A percentile compares a stretch with the other conserved stretches of the same genome.
phyloP scores from a whole-genome alignment of 2,329 filamentous ascomycete genomes.

The Fusarium goolgardi region DNA sequence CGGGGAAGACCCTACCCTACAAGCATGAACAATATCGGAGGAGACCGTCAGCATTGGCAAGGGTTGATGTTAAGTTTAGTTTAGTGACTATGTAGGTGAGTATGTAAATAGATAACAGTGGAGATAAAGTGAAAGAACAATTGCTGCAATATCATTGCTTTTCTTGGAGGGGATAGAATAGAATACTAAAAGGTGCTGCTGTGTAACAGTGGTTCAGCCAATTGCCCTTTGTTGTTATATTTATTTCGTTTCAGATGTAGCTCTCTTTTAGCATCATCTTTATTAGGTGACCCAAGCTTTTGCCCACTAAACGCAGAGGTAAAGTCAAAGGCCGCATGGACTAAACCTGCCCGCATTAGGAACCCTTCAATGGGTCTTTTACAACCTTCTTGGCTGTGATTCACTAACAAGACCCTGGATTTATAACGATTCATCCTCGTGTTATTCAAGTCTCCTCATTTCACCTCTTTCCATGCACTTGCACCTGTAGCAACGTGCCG shows the following conservation, averaged over 20 bases:
- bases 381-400: conserved; percentile 8
- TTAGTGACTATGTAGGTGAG: not conserved
- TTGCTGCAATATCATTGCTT: not conserved
- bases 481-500: conserved; percentile 14
- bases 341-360: conserved; percentile 1
- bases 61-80: conserved; percentile 2
- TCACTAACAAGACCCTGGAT: conserved; percentile 12
- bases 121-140: not conserved
- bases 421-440: not conserved
- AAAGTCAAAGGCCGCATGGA: not conserved
- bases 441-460: conserved; percentile 5
- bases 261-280: conserved; percentile 23
- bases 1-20: conserved; percentile 27
- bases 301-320: not conserved
- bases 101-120: conserved; percentile 15
- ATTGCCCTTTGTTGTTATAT: conserved; percentile 2
- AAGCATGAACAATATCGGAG: conserved; percentile 29
- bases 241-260: not conserved
- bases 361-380: not conserved
- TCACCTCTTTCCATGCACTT: conserved; percentile 12
- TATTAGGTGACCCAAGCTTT: conserved; percentile 22
- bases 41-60: conserved; percentile 26
- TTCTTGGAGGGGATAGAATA: not conserved
- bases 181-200: not conserved
- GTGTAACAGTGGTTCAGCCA: not conserved